phyloP scores from a whole-genome alignment of 257 asterid species.

The Anisodus tanguticus region DNA sequence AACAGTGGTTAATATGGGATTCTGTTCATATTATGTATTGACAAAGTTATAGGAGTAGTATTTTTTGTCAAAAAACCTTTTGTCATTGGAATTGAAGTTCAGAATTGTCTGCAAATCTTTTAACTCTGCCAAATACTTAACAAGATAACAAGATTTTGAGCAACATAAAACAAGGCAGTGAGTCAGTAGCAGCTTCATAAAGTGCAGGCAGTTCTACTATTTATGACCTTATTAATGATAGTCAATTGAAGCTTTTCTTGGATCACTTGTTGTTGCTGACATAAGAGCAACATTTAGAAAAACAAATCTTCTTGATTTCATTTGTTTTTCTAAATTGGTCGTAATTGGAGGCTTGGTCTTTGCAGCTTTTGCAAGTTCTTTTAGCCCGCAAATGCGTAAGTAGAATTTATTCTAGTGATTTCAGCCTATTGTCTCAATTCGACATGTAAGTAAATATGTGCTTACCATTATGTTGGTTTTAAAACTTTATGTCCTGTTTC shows the following conservation, averaged over 20 bases:
- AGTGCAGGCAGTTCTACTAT: constrained; percentile 12
- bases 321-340: constrained; percentile 11
- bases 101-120: constrained; percentile 21
- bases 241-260: constrained; percentile 11
- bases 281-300: not conserved
- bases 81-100: constrained; percentile 20
- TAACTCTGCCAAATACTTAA: not conserved
- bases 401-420: not conserved
- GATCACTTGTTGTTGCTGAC: constrained; percentile 23
- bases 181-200: constrained; percentile 24
- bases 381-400: too few species aligned
- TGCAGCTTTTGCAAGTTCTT: too few species aligned
- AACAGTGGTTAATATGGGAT: constrained; percentile 1
- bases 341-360: constrained; percentile 22
- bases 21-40: constrained; percentile 26
- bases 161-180: constrained; percentile 9
- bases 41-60: not conserved
- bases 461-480: not conserved
- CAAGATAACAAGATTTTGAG: not conserved
- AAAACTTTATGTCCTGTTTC: not conserved
- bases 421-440: not conserved
- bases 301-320: not conserved
- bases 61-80: not conserved
- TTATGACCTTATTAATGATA: not conserved
- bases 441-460: not conserved